Evolutionary conservation across 331 rosid species (phyloP).

Genomic region (Pyracantha coccinea): DNA sequence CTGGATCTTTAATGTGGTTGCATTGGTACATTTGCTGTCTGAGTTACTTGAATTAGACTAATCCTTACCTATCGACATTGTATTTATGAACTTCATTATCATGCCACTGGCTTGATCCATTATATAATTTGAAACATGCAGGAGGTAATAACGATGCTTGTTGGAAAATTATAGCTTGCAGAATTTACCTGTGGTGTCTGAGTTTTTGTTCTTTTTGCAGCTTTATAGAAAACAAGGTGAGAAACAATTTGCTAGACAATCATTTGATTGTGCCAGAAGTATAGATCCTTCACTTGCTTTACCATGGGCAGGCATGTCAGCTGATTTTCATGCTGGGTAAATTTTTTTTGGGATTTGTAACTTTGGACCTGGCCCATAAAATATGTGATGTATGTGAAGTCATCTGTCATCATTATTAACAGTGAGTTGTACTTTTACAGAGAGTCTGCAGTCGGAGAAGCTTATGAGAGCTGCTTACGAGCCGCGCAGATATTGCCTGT

Average conservation of each 20-base stretch:
- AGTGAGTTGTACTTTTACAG: slow-evolving; percentile 18
- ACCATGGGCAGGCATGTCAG: slow-evolving; percentile 99
- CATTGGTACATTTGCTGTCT: not conserved
- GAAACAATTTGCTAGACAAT: slow-evolving; percentile 62
- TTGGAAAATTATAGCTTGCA: not conserved
- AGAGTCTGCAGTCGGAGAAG: slow-evolving; percentile 63
- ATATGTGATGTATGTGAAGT: not conserved
- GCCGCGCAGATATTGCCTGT: slow-evolving; percentile 90
- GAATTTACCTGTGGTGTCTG: not conserved
- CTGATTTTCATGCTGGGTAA: slow-evolving; percentile 55
- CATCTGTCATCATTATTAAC: slow-evolving; percentile 15
- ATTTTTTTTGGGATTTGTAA: slow-evolving; percentile 2
- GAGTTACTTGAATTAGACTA: not conserved
- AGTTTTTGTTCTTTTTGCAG: slow-evolving; percentile 34
- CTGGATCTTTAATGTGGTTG: not conserved
- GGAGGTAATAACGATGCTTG: not conserved
- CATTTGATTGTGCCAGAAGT: slow-evolving; percentile 91
- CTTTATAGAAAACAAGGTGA: slow-evolving; percentile 52
- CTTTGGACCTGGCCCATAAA: not conserved
- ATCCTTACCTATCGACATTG: not conserved
- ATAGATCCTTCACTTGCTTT: slow-evolving; percentile 86
- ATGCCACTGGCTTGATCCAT: not conserved
- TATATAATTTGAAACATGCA: not conserved
- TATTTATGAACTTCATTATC: not conserved
- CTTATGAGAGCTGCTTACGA: slow-evolving; percentile 81